These are phyloP conservation scores for Colletotrichum limetticola DNA, from an alignment of 2,329 filamentous ascomycete genomes.

Conservation along the genomic window DNA sequence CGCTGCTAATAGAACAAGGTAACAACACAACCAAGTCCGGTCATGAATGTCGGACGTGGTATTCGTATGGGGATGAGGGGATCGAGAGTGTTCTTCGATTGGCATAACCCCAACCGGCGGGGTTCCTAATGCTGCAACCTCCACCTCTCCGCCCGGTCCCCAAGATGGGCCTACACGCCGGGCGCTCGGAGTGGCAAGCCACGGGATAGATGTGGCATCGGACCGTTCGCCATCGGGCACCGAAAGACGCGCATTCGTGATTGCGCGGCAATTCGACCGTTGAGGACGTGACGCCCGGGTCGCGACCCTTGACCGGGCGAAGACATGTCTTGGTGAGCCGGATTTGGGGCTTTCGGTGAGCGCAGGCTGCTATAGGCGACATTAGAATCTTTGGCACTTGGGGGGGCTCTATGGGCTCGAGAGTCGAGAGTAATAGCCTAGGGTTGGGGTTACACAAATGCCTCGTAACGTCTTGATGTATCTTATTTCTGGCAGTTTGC, in stretches of 20 bases:
- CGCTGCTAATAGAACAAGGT: slow-evolving; percentile 2
- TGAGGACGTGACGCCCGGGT: background rate
- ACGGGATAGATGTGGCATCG: slow-evolving; percentile 10
- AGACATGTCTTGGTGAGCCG: slow-evolving; percentile 7
- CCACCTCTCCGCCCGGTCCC: slow-evolving; percentile 9
- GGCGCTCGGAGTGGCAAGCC: slow-evolving; percentile 7
- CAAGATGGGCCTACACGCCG: slow-evolving; percentile 12
- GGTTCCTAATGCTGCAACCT: background rate
- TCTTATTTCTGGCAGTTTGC: background rate
- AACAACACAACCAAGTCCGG: background rate
- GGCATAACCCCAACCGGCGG: background rate
- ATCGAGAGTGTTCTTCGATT: background rate
- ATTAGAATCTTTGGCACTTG: background rate
- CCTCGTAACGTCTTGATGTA: background rate
- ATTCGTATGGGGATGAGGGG: background rate
- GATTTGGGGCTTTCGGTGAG: slow-evolving; percentile 6
- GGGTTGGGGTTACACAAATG: slow-evolving; percentile 26
- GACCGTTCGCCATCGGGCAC: slow-evolving; percentile 12
- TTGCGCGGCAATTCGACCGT: background rate
- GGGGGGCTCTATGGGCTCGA: background rate
- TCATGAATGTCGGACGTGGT: background rate
- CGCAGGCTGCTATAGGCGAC: slow-evolving; percentile 9
- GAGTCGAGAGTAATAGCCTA: background rate
- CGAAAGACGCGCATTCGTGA: slow-evolving; percentile 4
- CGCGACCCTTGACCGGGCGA: slow-evolving; percentile 14